A percentile compares a stretch with the other conserved stretches of the same genome.
Evolutionary conservation across 1,284 basidiomycete genomes (phyloP).

Genomic region (Blastosporella zonata): DNA sequence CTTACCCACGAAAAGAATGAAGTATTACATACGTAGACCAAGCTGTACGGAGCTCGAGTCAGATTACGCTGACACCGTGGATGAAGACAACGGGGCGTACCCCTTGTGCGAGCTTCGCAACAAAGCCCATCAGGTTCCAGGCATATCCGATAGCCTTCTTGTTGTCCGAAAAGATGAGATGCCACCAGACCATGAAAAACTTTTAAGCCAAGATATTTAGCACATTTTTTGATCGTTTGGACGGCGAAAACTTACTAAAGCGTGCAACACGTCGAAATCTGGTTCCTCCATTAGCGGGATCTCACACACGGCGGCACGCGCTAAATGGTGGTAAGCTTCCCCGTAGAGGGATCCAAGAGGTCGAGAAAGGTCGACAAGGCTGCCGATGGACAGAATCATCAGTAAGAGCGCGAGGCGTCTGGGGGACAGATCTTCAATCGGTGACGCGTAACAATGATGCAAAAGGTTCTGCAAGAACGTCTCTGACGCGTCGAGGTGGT

Average conservation of each 20-base stretch:
- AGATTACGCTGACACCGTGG: constrained; percentile 1
- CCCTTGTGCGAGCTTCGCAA: constrained; percentile 58
- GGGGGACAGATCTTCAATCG: constrained; percentile 54
- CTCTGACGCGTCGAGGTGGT: constrained; percentile 63
- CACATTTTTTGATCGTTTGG: neutral
- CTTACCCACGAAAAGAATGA: constrained; percentile 11
- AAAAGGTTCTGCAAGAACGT: constrained; percentile 63
- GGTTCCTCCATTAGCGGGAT: constrained; percentile 69
- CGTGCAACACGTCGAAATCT: constrained; percentile 61
- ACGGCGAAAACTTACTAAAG: constrained; percentile 40
- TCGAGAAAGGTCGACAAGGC: constrained; percentile 57
- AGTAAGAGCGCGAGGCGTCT: constrained; percentile 60
- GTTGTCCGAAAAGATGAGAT: constrained; percentile 66
- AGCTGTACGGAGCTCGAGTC: constrained; percentile 33
- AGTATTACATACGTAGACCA: constrained; percentile 47
- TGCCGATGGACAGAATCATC: constrained; percentile 67
- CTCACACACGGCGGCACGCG: constrained; percentile 65
- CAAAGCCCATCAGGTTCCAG: constrained; percentile 65
- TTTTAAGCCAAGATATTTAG: constrained; percentile 21
- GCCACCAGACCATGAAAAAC: constrained; percentile 74
- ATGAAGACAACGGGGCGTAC: constrained; percentile 33
- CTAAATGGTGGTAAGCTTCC: constrained; percentile 65
- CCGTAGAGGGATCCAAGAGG: constrained; percentile 52
- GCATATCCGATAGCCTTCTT: constrained; percentile 65
- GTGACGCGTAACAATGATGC: constrained; percentile 59